Evolutionary conservation across 2,329 filamentous ascomycete genomes (phyloP).

Genomic region (Triangularia verruculosa): DNA sequence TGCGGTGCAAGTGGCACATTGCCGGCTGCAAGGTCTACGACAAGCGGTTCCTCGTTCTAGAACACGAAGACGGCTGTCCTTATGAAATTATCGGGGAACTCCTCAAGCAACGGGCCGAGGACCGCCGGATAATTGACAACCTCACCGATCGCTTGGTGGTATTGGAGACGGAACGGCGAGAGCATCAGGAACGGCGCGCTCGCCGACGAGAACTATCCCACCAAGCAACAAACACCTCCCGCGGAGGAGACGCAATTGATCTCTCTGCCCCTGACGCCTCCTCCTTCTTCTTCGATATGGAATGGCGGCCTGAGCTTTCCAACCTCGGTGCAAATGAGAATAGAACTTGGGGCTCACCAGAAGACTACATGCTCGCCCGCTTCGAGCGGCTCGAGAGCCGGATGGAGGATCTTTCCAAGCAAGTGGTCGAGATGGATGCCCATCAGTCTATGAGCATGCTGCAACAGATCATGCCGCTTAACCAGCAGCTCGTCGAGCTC

Average conservation of each 20-base stretch:
- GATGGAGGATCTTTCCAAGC: constrained; percentile 56
- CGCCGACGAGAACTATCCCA: constrained; percentile 20
- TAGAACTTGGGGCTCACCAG: constrained; percentile 37
- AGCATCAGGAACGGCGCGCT: constrained; percentile 29
- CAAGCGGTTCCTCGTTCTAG: constrained; percentile 40
- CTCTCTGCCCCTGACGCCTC: neutral
- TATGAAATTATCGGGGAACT: constrained; percentile 50
- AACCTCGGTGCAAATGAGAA: constrained; percentile 15
- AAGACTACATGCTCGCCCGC: constrained; percentile 44
- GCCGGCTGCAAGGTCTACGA: constrained; percentile 46
- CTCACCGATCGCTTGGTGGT: constrained; percentile 31
- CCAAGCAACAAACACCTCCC: neutral
- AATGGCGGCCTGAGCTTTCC: neutral
- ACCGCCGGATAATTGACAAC: constrained; percentile 40
- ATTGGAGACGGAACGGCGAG: constrained; percentile 41
- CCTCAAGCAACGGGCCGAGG: constrained; percentile 47
- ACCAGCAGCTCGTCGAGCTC: constrained; percentile 60
- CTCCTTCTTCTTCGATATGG: constrained; percentile 22
- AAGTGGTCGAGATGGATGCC: constrained; percentile 56
- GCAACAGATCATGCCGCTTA: constrained; percentile 60
- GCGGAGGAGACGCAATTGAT: constrained; percentile 4
- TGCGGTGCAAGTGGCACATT: constrained; percentile 46
- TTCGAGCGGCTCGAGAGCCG: constrained; percentile 53
- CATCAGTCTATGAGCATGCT: constrained; percentile 60
- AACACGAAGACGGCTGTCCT: constrained; percentile 48